These are phyloP conservation scores for Vitis labrusca DNA, from an alignment of 164 flowering plant genomes.

Conservation along the genomic window DNA sequence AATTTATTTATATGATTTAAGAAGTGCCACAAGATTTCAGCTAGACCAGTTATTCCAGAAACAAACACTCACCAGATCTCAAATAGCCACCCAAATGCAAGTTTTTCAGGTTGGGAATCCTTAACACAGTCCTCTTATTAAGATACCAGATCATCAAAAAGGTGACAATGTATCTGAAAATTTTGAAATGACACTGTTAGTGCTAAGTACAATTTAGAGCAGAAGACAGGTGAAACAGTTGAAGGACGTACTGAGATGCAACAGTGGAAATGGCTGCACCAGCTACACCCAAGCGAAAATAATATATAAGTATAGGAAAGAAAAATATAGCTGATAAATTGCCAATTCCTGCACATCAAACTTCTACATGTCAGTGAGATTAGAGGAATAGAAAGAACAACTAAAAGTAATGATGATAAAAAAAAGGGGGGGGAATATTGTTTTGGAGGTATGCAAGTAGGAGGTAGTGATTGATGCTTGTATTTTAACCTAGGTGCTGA, in stretches of 20 bases:
- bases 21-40: not conserved
- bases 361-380: slow-evolving; percentile 2
- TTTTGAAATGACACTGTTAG: not conserved
- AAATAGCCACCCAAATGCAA: slow-evolving; percentile 78
- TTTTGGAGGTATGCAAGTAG: too few species aligned
- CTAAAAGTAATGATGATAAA: not conserved
- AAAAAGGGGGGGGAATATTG: not conserved
- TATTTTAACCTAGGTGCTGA: too few species aligned
- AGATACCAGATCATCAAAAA: slow-evolving; percentile 71
- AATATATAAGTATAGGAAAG: slow-evolving; percentile 72
- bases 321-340: slow-evolving; percentile 67
- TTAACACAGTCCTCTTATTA: slow-evolving; percentile 61
- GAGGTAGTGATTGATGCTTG: too few species aligned
- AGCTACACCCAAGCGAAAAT: slow-evolving; percentile 61
- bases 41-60: not conserved
- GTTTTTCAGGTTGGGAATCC: slow-evolving; percentile 79
- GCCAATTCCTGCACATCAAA: slow-evolving; percentile 66
- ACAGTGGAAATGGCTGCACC: slow-evolving; percentile 95
- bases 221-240: slow-evolving; percentile 4
- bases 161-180: slow-evolving; percentile 67
- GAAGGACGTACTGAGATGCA: slow-evolving; percentile 73
- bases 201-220: not conserved
- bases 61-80: slow-evolving; percentile 72
- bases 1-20: not conserved
- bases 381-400: not conserved